A percentile compares a stretch with the other conserved stretches of the same genome.
Evolutionary conservation across 163 green algal genomes (phyloP).

Genomic region (Chloromonas sp.): DNA sequence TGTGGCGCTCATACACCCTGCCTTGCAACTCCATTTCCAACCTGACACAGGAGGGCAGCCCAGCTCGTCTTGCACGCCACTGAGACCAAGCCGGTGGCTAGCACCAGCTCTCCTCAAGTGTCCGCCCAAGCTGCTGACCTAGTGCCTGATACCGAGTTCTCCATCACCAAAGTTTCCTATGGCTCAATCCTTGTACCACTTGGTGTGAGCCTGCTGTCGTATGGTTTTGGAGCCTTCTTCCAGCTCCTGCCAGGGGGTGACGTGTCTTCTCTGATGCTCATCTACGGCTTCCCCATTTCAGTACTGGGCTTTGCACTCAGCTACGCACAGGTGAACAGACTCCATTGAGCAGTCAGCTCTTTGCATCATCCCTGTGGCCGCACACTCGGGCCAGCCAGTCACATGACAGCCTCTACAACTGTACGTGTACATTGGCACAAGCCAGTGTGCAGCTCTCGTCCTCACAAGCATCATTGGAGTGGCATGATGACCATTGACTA

Average conservation of each 20-base stretch:
- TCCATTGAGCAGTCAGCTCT: background rate
- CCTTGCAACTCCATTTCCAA: no score
- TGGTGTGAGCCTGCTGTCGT: conserved; percentile 69
- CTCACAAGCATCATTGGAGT: no score
- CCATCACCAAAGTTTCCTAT: conserved; percentile 76
- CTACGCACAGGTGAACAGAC: conserved; percentile 63
- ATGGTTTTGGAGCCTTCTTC: conserved; percentile 94
- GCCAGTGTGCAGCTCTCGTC: no score
- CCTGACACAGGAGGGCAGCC: no score
- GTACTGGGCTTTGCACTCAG: conserved; percentile 93
- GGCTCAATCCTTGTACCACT: conserved; percentile 77
- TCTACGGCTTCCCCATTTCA: conserved; percentile 95
- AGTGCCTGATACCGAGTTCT: conserved; percentile 47
- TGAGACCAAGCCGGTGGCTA: background rate
- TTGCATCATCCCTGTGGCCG: no score
- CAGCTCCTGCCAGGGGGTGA: conserved; percentile 81
- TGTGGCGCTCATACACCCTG: no score
- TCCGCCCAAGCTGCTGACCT: conserved; percentile 6
- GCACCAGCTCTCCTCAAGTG: background rate
- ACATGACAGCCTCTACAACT: no score
- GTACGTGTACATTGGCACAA: no score
- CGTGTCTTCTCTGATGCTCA: conserved; percentile 84
- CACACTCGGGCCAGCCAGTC: no score
- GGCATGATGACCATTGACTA: no score
- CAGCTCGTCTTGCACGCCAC: background rate